Evolutionary conservation across 257 asterid genomes (phyloP).

Genomic region (Coffea canephora): DNA sequence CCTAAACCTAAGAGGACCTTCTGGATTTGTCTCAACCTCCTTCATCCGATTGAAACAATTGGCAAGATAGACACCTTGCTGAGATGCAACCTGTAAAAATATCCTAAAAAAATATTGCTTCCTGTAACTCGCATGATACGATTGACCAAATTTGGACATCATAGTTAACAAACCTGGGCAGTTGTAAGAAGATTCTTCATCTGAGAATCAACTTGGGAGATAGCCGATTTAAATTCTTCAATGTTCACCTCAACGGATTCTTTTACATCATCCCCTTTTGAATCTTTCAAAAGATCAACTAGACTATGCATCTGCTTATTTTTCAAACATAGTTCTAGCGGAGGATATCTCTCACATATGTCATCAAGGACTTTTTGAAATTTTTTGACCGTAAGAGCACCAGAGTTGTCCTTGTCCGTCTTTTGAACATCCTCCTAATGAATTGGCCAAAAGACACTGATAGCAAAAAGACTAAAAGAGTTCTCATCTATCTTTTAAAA

Average conservation of each 20-base stretch:
- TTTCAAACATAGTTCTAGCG: constrained; percentile 72
- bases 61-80: constrained; percentile 93
- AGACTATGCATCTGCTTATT: constrained; percentile 52
- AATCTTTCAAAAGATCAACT: constrained; percentile 65
- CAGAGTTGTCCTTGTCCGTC: constrained; percentile 91
- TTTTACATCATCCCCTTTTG: constrained; percentile 52
- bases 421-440: constrained; percentile 74
- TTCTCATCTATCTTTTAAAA: neutral
- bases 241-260: constrained; percentile 74
- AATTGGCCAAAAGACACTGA: constrained; percentile 9
- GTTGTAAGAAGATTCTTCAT: constrained; percentile 98
- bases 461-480: too few species aligned
- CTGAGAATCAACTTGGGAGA: constrained; percentile 84
- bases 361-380: constrained; percentile 80
- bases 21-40: constrained; percentile 73
- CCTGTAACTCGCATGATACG: neutral
- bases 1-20: constrained; percentile 92
- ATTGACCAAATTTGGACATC: neutral
- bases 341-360: constrained; percentile 90
- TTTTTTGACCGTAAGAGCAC: constrained; percentile 81
- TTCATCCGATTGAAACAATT: constrained; percentile 94
- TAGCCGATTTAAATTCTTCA: constrained; percentile 79
- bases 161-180: constrained; percentile 63
- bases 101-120: constrained; percentile 18
- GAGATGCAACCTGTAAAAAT: constrained; percentile 81